Percentiles rank a stretch among this genome's conserved stretches.
Conservation (phyloP, 2,329 filamentous ascomycete species). For the Cytospora chrysosperma region DNA sequence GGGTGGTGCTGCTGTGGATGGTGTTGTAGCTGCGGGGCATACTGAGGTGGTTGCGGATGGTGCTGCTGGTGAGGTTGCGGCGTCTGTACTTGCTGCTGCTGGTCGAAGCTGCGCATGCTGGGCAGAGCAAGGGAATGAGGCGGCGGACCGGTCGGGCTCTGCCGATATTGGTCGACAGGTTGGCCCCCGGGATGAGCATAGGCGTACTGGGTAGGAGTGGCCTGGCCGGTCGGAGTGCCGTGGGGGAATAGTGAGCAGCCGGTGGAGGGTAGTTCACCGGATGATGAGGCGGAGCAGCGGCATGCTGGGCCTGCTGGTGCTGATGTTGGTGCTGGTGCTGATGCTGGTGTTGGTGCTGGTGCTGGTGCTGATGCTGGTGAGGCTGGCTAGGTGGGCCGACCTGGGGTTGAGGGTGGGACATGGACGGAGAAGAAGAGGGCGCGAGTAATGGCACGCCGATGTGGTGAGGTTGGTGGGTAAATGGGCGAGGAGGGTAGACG, state of each 20-base stretch:
- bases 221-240: constrained; percentile 21
- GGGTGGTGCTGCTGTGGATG: constrained; percentile 29
- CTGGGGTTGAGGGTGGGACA: constrained; percentile 21
- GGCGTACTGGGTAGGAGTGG: constrained; percentile 23
- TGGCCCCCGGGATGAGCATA: constrained; percentile 22
- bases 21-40: constrained; percentile 15
- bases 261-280: constrained; percentile 19
- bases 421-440: constrained; percentile 19
- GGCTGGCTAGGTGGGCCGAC: constrained; percentile 23
- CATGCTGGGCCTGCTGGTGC: constrained; percentile 17
- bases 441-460: constrained; percentile 10
- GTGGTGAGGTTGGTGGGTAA: neutral
- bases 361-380: constrained; percentile 19
- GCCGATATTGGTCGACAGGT: constrained; percentile 27
- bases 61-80: constrained; percentile 9
- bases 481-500: neutral
- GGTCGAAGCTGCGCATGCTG: constrained; percentile 31
- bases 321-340: constrained; percentile 20
- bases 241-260: constrained; percentile 25
- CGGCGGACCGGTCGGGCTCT: constrained; percentile 22
- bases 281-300: constrained; percentile 19
- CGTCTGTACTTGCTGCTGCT: constrained; percentile 25
- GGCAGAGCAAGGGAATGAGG: constrained; percentile 27
- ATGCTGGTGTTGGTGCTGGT: constrained; percentile 22
- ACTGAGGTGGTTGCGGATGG: constrained; percentile 20